Base-by-base conservation (phyloP, 2,329 filamentous ascomycete species). In the Taxawa tesnikishii region DNA sequence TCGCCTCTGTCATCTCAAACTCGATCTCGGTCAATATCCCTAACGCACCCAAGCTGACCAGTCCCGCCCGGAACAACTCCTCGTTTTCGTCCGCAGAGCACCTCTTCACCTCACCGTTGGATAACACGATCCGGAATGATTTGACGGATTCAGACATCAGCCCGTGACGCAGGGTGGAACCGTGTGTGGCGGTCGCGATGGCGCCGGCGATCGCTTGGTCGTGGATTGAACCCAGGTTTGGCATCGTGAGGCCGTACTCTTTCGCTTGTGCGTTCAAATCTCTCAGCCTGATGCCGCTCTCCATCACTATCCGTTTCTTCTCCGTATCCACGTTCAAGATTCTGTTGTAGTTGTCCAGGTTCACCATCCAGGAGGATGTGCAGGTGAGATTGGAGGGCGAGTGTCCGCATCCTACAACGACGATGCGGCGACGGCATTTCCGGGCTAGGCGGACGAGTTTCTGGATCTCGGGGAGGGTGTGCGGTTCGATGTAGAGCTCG, bases 221-320 rank as follows among this genome's bases (percentile, higher is more conserved):
- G 54, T 94, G 85, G 58, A 98, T 98, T 54, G 84, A 94, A 21
- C 90, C 90, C 28, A 96, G 64, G 53, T 92, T 94, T 16, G 83
- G 81, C 71, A 98, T 79, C 2, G 85, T 84, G 41, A 94, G 67
- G 1, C 83, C 84, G 46, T 77, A 59, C 33, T 70, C 67, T 43
- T 83, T 83, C 18, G 94, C 73, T 48, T 75, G 73, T 26, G 71
- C 67, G 40, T 84, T 80, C 36, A 98, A 63, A 38, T 77, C 63
- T 45, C 73, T 74, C 38, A 98, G 64, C 13, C 88, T 71, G 42
- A 96, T 94, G 11, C 90, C 90, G n/a, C 81, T 80, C 60, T 96
- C 72, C 46, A 93, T 80, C 3, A 76, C 74, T 32, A 93, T 72
- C 6, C 80, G 58, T 31, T 75, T 71, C 8, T 67, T 76, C 24